Conservation (phyloP, 495 filamentous ascomycete genomes). For the Hypoxylon rickii region DNA sequence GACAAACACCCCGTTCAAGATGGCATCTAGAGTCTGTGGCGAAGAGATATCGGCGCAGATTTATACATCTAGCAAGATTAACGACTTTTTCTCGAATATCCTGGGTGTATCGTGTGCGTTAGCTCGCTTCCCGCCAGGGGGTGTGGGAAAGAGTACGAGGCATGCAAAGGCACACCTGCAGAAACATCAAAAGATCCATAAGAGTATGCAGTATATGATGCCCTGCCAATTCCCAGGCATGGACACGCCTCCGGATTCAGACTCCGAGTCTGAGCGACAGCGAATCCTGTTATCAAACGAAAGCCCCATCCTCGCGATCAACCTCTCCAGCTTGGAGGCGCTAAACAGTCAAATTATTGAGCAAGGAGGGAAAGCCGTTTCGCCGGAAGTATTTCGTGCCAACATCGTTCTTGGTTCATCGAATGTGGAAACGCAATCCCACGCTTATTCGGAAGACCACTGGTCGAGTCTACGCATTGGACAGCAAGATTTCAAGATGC, state of each 20-base stretch:
- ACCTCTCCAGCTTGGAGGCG: conserved; percentile 73
- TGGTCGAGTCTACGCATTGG: conserved; percentile 60
- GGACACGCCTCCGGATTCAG: conserved; percentile 54
- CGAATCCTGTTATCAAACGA: conserved; percentile 88
- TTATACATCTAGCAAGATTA: conserved; percentile 66
- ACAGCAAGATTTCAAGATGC: conserved; percentile 63
- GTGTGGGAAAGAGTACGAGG: conserved; percentile 58
- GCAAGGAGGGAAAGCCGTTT: conserved; percentile 61
- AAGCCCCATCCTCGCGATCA: conserved; percentile 85
- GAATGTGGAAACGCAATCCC: not conserved
- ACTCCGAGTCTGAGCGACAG: conserved; percentile 45
- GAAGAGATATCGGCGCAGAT: conserved; percentile 70
- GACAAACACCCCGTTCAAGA: conserved; percentile 34
- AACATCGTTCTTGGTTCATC: conserved; percentile 73
- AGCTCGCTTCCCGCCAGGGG: conserved; percentile 74
- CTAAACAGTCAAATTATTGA: conserved; percentile 72
- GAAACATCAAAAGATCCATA: conserved; percentile 50
- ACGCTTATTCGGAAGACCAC: conserved; percentile 58
- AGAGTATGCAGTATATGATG: conserved; percentile 36
- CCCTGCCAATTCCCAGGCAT: conserved; percentile 61
- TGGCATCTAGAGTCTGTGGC: conserved; percentile 74
- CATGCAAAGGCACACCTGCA: conserved; percentile 69
- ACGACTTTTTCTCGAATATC: conserved; percentile 72
- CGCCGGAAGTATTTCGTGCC: conserved; percentile 73
- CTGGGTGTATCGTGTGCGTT: conserved; percentile 78